Evolutionary conservation across 441 rosid genomes (phyloP).

Genomic region (Pelargonium cotyledonis): DNA sequence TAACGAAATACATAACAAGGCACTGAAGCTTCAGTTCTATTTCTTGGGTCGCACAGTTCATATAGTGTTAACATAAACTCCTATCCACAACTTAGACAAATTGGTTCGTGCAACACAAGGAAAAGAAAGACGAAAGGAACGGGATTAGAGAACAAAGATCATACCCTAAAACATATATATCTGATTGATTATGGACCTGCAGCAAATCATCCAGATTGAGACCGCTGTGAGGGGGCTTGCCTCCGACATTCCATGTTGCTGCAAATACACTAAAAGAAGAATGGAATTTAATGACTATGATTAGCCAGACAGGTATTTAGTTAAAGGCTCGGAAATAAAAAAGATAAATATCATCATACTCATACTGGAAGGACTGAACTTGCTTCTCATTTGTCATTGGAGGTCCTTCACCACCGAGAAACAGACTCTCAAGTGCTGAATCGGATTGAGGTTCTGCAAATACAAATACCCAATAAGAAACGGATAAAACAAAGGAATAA

Average conservation of each 20-base stretch:
- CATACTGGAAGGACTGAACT: slow-evolving; percentile 54
- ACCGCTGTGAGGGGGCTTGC: slow-evolving; percentile 47
- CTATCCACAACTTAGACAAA: too few species aligned
- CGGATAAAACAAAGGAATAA: slow-evolving; percentile 3
- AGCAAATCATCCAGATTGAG: slow-evolving; percentile 51
- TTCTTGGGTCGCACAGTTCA: too few species aligned
- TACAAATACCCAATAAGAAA: slow-evolving; percentile 19
- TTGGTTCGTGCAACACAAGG: background rate
- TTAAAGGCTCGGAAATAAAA: background rate
- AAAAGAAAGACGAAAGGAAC: background rate
- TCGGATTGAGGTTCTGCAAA: slow-evolving; percentile 41
- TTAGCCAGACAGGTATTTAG: background rate
- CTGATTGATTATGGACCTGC: slow-evolving; percentile 28
- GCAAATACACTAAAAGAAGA: slow-evolving; percentile 42
- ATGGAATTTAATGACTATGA: background rate
- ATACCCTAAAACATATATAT: slow-evolving; percentile 34
- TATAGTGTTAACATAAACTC: too few species aligned
- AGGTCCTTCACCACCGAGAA: slow-evolving; percentile 31
- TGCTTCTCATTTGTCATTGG: slow-evolving; percentile 35
- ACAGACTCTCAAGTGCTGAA: slow-evolving; percentile 37
- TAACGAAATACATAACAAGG: too few species aligned
- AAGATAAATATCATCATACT: background rate
- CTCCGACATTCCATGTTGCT: slow-evolving; percentile 72
- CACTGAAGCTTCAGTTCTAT: too few species aligned
- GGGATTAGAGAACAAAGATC: background rate